Evolutionary conservation across 2,329 filamentous ascomycete species (phyloP), one percentile per base, ranked within the genome.

Genomic region (Hymenoscyphus fructigenus): DNA sequence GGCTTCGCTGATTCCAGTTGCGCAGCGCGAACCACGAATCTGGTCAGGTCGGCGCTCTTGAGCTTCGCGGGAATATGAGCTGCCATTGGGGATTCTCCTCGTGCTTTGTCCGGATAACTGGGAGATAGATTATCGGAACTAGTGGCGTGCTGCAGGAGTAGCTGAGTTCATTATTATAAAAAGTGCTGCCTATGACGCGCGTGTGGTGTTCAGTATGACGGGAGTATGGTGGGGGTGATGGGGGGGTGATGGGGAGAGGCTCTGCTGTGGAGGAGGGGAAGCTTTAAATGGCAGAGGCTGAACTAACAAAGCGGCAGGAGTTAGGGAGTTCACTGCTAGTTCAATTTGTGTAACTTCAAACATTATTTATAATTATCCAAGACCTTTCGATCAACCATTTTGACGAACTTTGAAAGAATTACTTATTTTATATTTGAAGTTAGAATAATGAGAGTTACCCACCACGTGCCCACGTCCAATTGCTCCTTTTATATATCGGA

Each of bases 1-100:
- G 95, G 95, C 78, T 94, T 95, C 74, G 88, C 86, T 65, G 85
- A 85, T 76, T 94, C 91, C 59, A 99, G 85, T 80, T 99, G 94
- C 41, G 87, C 85, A 38, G 92, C 94, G 74, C 94, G 88, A 62
- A 89, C 85, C 67, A 93, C 88, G 77, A 96, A 97, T 66, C 92
- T 91, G 70, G 87, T 88, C 74, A 97, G 87, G 76, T 97, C 93
- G 66, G 91, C 88, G 64, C 88, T 82, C 80, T 91, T 93, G 73
- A 99, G 84, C 74, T 86, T 86, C 38, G 85, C 82, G 17, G 92
- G 92, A 64, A 94, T 81, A 63, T 82, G 81, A 72, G 85, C 84
- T 59, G 91, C 87, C 93, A 97, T 97, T 59, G 56, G 28, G 20
- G 9, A 29, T 28, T 29, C n/a, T 57, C 23, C 41, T 44, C 6